Base-by-base conservation (phyloP, 164 flowering plant genomes). In the Vitis rotundifolia region DNA sequence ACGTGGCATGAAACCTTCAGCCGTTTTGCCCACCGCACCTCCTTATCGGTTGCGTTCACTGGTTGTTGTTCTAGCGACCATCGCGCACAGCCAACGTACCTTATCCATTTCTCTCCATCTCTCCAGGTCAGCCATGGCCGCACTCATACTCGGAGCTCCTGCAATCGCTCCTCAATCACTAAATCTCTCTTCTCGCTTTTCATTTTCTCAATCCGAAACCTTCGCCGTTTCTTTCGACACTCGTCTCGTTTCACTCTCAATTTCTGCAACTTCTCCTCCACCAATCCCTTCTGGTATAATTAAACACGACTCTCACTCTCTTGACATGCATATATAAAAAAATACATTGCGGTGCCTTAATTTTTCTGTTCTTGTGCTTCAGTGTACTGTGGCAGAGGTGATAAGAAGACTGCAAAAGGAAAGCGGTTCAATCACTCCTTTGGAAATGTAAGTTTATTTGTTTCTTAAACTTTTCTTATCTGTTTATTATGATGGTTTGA, bases 361-460 rank as follows among this genome's bases (percentile, higher is more conserved):
- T 19, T 16, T 31, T 28, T 29, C 8, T 49, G 13, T 73, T 37
- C 62, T 62, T 57, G 28, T 66, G 49, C 59, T 63, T 66, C 81
- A 93, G 97, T 93, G 52, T 87, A 78, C 68, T 91, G 95, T 65
- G 97, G 97, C 13, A 80, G 97, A 81, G 98, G 98, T 12, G 98
- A 94, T 60, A 85, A 55, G 91, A 94, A 89, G 78, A 94, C 98
- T 9, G 96, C 88, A 7, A 89, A 73, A 68, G 98, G 98, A 31
- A 94, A 94, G 79, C 91, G 98, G 1, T 90, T 91, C 85, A 87
- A 76, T 26, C 96, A 90, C 78, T 91, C 98, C 16, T 94, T 77
- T 22, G 98, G 98, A 56, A 93, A 93, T 70, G 97, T 93, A 71
- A 77, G 88, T 74, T 63, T 50, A n/a, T 73, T 71, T 50, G 2